Base-by-base conservation (phyloP, 805 yeast genomes). In the Starmera dryadoides region DNA sequence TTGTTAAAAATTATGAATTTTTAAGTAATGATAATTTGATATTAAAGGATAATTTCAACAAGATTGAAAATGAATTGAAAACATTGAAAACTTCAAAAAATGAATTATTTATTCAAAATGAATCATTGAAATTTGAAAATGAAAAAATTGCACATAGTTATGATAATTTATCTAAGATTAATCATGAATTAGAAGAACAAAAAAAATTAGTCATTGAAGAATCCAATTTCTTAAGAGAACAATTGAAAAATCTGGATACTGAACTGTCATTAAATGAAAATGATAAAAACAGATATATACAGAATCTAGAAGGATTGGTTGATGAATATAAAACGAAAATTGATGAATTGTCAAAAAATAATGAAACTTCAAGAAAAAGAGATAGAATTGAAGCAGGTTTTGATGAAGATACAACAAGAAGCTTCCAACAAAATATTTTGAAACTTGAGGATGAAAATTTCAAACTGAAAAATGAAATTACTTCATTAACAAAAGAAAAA, bases 321-420 rank as follows among this genome's bases (percentile, higher is more conserved):
- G 79, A 73, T 33, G 76, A 72, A 4, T 78, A 80, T 48, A 79
- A 77, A 47, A 50, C 50, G 14, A 77, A 78, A 47, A 60, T 78
- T 3, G 66, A 66, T 30, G 64, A 60, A 17, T 50, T 77, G 10
- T 63, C 71, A 8, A 58, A 56, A 10, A 70, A 60, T 35, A 56
- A 58, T 23, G 47, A 42, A 16, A 45, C 52, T 15, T 34, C 63
- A 26, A 59, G 57, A 35, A 59, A 59, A 36, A 56, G 68, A 23
- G 56, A 53, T 37, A 48, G 56, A 22, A 44, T 46, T 21, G 56
- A 55, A 29, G 48, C 49, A 30, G 43, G 46, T 19, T 56, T 25
- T 28, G 40, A 42, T 25, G 47, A 48, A 30, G 47, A 47, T 31
- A 42, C 48, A 6, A 51, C 55, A 33, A 49, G 52, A 39, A 40